phyloP scores from a whole-genome alignment of 2,329 filamentous ascomycete species.

The Penicillium sp. region DNA sequence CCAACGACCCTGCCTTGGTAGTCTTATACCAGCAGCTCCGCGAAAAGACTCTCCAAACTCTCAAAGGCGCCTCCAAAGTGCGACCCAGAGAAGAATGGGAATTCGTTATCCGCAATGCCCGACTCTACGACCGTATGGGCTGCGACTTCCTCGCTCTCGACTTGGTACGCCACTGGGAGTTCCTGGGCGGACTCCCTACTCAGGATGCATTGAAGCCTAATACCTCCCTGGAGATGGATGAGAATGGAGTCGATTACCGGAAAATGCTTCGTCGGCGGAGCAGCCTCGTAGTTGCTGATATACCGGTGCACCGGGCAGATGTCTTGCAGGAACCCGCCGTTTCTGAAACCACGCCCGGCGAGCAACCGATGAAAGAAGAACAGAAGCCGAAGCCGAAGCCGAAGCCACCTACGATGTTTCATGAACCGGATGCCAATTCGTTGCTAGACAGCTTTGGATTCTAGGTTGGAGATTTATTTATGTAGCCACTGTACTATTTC shows the following conservation, averaged over 20 bases:
- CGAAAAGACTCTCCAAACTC: slow-evolving; percentile 75
- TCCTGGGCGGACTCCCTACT: slow-evolving; percentile 28
- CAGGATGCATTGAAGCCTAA: slow-evolving; percentile 40
- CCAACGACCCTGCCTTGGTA: slow-evolving; percentile 86
- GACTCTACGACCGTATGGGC: slow-evolving; percentile 85
- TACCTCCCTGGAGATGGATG: slow-evolving; percentile 25
- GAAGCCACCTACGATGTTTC: slow-evolving; percentile 74
- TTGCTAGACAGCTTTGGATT: slow-evolving; percentile 93
- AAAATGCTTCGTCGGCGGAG: slow-evolving; percentile 69
- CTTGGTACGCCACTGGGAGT: slow-evolving; percentile 61
- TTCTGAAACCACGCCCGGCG: slow-evolving; percentile 8
- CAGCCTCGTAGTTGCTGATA: slow-evolving; percentile 77
- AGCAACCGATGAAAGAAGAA: slow-evolving; percentile 34
- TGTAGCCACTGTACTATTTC: slow-evolving; percentile 9
- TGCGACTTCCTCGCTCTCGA: slow-evolving; percentile 87
- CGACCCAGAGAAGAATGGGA: slow-evolving; percentile 79
- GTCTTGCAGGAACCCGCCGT: slow-evolving; percentile 40
- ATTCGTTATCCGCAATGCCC: slow-evolving; percentile 82
- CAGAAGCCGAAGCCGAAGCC: slow-evolving; percentile 51
- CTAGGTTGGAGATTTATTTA: slow-evolving; percentile 44
- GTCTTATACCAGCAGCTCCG: slow-evolving; percentile 84
- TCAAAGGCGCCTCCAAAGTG: slow-evolving; percentile 80
- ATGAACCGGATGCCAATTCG: slow-evolving; percentile 88
- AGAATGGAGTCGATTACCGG: slow-evolving; percentile 57
- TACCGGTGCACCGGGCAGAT: slow-evolving; percentile 46